These are phyloP conservation scores for Mesembryanthemum crystallinum DNA, from an alignment of 148 eudicot species.

Conservation along the genomic window DNA sequence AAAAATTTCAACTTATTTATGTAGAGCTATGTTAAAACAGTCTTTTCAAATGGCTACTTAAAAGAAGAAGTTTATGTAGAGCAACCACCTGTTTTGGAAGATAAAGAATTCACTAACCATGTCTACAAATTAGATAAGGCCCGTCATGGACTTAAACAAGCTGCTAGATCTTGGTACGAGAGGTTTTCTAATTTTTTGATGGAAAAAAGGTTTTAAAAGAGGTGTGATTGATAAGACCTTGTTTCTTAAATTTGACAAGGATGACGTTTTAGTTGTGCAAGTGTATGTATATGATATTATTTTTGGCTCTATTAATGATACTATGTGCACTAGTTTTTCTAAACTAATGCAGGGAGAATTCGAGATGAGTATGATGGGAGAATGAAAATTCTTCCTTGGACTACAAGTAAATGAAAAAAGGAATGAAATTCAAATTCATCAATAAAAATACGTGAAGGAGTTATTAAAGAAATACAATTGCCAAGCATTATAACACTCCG, in stretches of 20 bases:
- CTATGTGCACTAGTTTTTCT: neutral
- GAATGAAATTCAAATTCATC: neutral
- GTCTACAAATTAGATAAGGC: neutral
- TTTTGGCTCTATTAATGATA: neutral
- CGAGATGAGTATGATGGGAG: too few relatives aligned
- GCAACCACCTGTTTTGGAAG: too few relatives aligned
- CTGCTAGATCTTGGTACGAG: neutral
- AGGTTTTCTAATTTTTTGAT: neutral
- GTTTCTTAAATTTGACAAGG: neutral
- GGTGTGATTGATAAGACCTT: neutral
- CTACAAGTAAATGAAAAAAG: neutral
- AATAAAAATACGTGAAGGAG: neutral
- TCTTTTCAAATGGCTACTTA: neutral
- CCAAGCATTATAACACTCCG: neutral
- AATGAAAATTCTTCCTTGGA: too few relatives aligned
- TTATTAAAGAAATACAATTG: too few relatives aligned
- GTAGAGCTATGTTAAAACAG: neutral
- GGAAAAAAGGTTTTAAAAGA: neutral
- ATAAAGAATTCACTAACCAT: too few relatives aligned
- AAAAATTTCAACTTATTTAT: too few relatives aligned
- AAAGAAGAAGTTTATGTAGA: too few relatives aligned
- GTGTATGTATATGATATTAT: neutral
- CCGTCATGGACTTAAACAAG: neutral
- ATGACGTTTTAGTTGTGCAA: neutral
- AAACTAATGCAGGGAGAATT: neutral